Evolutionary conservation across 331 rosid species (phyloP).

Genomic region (Pyracantha coccinea): DNA sequence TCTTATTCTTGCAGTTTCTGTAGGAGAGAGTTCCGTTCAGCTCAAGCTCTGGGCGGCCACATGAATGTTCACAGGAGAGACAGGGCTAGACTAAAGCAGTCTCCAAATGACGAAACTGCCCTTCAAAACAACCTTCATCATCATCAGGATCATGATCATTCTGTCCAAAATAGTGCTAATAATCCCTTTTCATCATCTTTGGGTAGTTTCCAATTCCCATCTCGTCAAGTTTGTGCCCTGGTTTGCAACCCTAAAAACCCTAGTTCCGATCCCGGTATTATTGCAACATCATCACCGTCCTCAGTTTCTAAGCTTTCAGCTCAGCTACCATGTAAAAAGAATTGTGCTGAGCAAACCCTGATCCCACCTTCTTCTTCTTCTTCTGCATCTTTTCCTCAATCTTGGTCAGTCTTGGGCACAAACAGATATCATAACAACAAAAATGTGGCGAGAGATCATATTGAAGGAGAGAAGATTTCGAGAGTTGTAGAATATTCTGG

Average conservation of each 20-base stretch:
- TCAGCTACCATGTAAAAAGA: slow-evolving; percentile 16
- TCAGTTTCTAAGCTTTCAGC: slow-evolving; percentile 31
- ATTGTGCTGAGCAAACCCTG: slow-evolving; percentile 9
- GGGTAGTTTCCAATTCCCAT: slow-evolving; percentile 19
- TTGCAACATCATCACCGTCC: slow-evolving; percentile 24
- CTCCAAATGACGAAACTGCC: slow-evolving; percentile 33
- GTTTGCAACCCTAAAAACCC: slow-evolving; percentile 41
- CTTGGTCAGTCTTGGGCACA: slow-evolving; percentile 30
- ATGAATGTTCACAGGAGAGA: slow-evolving; percentile 96
- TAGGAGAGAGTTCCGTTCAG: slow-evolving; percentile 82
- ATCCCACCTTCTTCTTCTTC: slow-evolving; percentile 28
- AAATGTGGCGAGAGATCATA: slow-evolving; percentile 11
- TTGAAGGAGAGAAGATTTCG: slow-evolving; percentile 25
- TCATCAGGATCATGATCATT: neutral
- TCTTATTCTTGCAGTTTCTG: slow-evolving; percentile 91
- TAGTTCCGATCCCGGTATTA: slow-evolving; percentile 28
- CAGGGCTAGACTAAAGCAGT: slow-evolving; percentile 72
- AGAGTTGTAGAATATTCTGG: slow-evolving; percentile 31
- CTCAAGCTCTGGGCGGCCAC: slow-evolving; percentile 93
- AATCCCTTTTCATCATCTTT: slow-evolving; percentile 12
- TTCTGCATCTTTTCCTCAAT: slow-evolving; percentile 21
- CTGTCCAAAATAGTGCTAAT: slow-evolving; percentile 4
- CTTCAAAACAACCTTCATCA: neutral
- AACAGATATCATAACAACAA: slow-evolving; percentile 18
- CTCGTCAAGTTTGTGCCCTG: slow-evolving; percentile 36